Conservation (phyloP, 257 asterid species). For the Nicotiana tomentosiformis region DNA sequence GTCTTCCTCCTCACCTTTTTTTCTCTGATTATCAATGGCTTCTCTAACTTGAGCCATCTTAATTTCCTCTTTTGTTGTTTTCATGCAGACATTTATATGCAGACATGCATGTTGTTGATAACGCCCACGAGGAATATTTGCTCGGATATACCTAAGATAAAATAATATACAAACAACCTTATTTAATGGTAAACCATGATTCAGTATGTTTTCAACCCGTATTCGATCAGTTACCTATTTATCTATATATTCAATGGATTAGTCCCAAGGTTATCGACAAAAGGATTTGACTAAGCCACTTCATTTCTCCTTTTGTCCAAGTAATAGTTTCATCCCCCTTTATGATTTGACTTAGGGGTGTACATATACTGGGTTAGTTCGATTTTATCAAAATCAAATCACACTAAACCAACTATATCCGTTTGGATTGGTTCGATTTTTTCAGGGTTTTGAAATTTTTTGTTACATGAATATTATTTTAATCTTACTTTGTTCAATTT, state of each 20-base stretch:
- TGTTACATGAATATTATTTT: too few species aligned
- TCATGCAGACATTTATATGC: conserved; percentile 13
- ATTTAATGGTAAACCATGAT: not conserved
- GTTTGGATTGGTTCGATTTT: too few species aligned
- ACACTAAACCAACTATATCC: too few species aligned
- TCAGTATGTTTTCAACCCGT: not conserved
- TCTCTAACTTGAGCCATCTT: conserved; percentile 12
- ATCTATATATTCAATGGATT: not conserved
- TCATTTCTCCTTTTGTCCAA: not conserved
- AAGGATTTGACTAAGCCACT: not conserved
- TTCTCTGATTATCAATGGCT: conserved; percentile 21
- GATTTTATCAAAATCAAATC: too few species aligned
- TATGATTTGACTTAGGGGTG: not conserved
- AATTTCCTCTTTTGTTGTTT: not conserved
- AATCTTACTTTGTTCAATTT: too few species aligned
- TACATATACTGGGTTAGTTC: too few species aligned
- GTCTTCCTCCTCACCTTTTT: conserved; percentile 9
- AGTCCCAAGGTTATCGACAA: not conserved
- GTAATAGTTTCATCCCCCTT: not conserved
- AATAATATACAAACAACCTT: not conserved
- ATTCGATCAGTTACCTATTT: not conserved
- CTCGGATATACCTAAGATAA: not conserved
- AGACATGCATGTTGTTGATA: not conserved
- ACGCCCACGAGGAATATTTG: not conserved
- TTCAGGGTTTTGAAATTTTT: too few species aligned